phyloP scores from a whole-genome alignment of 1,139 yeast species.

The Spathaspora sp. region DNA sequence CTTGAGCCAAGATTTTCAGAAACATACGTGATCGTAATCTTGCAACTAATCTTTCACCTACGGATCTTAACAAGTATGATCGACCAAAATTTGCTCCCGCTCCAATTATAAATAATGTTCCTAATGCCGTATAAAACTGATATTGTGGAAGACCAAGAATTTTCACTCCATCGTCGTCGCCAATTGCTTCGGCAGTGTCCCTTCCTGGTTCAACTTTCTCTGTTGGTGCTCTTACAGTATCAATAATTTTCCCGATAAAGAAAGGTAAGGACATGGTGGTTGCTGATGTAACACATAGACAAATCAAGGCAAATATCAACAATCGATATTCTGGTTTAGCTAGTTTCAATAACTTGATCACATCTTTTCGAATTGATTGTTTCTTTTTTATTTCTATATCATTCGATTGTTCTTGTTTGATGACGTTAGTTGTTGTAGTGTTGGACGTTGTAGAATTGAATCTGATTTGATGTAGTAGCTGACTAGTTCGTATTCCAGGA shows the following conservation, averaged over 20 bases:
- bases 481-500: not conserved
- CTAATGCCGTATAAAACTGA: constrained; percentile 36
- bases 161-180: constrained; percentile 30
- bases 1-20: constrained; percentile 76
- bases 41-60: constrained; percentile 87
- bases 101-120: constrained; percentile 61
- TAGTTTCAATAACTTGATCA: constrained; percentile 28
- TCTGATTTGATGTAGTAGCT: constrained; percentile 3
- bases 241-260: constrained; percentile 70
- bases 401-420: not conserved
- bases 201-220: constrained; percentile 6
- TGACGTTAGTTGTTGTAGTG: not conserved
- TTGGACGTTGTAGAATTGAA: constrained; percentile 6
- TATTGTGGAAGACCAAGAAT: constrained; percentile 34
- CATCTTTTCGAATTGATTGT: constrained; percentile 17
- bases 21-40: constrained; percentile 75
- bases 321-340: constrained; percentile 41
- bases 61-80: constrained; percentile 65
- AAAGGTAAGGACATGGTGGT: constrained; percentile 71
- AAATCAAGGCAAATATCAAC: constrained; percentile 51
- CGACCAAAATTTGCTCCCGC: constrained; percentile 81
- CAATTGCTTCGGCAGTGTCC: constrained; percentile 4
- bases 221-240: constrained; percentile 28
- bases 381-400: constrained; percentile 4
- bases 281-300: constrained; percentile 56